Evolutionary conservation across 2,329 filamentous ascomycete genomes (phyloP).

Genomic region (Cercospora brassicicola): DNA sequence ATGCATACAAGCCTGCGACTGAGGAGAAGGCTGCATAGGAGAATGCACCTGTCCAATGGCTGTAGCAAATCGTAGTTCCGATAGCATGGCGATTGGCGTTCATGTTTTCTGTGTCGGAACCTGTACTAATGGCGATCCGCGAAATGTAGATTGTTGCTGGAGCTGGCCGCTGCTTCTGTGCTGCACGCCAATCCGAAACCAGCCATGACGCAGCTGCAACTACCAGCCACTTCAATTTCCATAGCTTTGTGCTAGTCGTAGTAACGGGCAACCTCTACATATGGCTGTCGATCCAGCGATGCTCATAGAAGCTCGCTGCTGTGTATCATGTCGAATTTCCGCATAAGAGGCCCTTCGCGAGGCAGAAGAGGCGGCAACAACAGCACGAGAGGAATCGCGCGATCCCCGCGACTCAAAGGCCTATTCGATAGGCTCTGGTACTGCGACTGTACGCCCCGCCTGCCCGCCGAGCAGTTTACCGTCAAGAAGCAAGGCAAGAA

Average conservation of each 20-base stretch:
- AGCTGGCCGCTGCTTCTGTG: background rate
- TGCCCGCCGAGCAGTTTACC: constrained; percentile 56
- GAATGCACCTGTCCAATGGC: background rate
- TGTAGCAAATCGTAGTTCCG: background rate
- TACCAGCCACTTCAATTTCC: background rate
- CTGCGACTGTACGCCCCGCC: constrained; percentile 57
- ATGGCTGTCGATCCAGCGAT: background rate
- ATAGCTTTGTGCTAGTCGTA: background rate
- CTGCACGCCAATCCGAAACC: background rate
- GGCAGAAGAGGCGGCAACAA: constrained; percentile 10
- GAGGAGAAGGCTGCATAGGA: constrained; percentile 1
- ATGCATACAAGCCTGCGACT: constrained; percentile 2
- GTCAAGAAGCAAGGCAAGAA: constrained; percentile 60
- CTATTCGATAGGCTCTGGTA: constrained; percentile 48
- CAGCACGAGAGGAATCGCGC: constrained; percentile 1
- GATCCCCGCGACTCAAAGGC: constrained; percentile 25
- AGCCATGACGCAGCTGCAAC: background rate
- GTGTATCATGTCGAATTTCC: background rate
- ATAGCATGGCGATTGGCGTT: background rate
- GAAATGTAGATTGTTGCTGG: too few species aligned
- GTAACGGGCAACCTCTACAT: background rate
- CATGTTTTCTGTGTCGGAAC: background rate
- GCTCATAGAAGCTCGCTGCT: background rate
- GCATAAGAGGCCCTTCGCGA: constrained; percentile 3
- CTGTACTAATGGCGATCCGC: background rate